Percentiles rank a stretch among this genome's conserved stretches.
Evolutionary conservation across 768 basidiomycete species (phyloP).

Genomic region (Pulveroboletus sp.): DNA sequence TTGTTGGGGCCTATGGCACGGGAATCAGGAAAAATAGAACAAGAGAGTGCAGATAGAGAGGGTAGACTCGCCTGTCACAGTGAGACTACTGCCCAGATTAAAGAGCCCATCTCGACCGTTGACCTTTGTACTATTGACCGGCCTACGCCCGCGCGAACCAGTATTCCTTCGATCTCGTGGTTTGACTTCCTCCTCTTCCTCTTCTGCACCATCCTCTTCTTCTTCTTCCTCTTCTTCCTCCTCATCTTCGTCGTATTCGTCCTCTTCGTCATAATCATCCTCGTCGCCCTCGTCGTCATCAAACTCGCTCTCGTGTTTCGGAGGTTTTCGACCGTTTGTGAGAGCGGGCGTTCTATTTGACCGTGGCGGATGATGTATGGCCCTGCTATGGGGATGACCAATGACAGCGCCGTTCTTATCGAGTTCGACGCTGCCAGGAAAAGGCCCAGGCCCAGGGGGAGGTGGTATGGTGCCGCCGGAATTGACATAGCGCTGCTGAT

Average conservation of each 20-base stretch:
- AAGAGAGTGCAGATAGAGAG: constrained; percentile 1
- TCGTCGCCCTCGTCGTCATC: constrained; percentile 64
- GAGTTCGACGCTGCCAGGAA: constrained; percentile 96
- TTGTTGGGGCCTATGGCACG: constrained; percentile 74
- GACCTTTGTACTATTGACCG: constrained; percentile 43
- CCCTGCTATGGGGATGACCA: constrained; percentile 31
- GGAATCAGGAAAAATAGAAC: constrained; percentile 21
- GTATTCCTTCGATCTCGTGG: constrained; percentile 36
- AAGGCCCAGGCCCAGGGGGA: constrained; percentile 94
- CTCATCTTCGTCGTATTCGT: constrained; percentile 55
- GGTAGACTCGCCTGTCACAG: constrained; percentile 70
- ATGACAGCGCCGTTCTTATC: constrained; percentile 85
- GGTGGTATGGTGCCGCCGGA: constrained; percentile 88
- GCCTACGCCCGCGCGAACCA: constrained; percentile 37
- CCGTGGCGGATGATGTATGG: constrained; percentile 40
- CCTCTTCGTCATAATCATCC: constrained; percentile 52
- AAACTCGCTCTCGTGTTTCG: constrained; percentile 60
- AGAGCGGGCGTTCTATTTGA: constrained; percentile 32
- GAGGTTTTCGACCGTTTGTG: constrained; percentile 39
- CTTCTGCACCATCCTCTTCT: constrained; percentile 65
- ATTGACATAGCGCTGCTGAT: constrained; percentile 93
- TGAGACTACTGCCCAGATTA: constrained; percentile 78
- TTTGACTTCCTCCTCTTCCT: constrained; percentile 51
- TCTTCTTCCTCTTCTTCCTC: constrained; percentile 74
- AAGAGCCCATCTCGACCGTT: constrained; percentile 66